phyloP scores from a whole-genome alignment of 345 rosid species.

The Gynandropsis gynandra region DNA sequence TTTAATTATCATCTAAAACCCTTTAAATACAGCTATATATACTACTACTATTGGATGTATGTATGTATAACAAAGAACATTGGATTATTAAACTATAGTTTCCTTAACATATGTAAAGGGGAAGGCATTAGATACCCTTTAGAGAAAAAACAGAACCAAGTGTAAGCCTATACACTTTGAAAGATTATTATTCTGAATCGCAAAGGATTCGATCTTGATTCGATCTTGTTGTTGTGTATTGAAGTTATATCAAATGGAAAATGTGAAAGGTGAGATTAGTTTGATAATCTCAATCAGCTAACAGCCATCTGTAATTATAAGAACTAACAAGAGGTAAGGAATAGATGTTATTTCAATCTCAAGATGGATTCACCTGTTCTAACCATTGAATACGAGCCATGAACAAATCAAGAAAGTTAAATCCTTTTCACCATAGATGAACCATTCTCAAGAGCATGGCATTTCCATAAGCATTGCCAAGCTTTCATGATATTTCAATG shows the following conservation, averaged over 20 bases:
- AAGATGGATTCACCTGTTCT: conserved; percentile 16
- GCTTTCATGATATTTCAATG: no score
- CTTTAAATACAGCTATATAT: not conserved
- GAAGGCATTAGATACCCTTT: not conserved
- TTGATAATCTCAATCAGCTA: conserved; percentile 11
- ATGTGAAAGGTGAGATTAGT: conserved; percentile 10
- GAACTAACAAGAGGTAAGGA: conserved; percentile 5
- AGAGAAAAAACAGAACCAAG: conserved; percentile 11
- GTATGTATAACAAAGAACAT: conserved; percentile 10
- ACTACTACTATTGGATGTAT: conserved; percentile 6
- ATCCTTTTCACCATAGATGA: not conserved
- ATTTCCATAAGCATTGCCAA: no score
- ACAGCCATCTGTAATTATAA: conserved; percentile 11
- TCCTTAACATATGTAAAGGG: not conserved
- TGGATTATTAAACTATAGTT: not conserved
- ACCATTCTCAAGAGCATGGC: no score
- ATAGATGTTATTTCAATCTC: conserved; percentile 3
- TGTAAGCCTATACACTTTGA: conserved; percentile 1
- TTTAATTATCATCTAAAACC: conserved; percentile 8
- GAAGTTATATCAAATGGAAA: conserved; percentile 5
- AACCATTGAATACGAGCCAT: conserved; percentile 7
- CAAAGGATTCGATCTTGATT: conserved; percentile 3
- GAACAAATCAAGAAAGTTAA: conserved; percentile 5
- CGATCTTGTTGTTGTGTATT: not conserved
- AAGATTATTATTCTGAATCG: conserved; percentile 13